Base-by-base conservation (phyloP, 495 filamentous ascomycete species). In the Podospora tetraspora region DNA sequence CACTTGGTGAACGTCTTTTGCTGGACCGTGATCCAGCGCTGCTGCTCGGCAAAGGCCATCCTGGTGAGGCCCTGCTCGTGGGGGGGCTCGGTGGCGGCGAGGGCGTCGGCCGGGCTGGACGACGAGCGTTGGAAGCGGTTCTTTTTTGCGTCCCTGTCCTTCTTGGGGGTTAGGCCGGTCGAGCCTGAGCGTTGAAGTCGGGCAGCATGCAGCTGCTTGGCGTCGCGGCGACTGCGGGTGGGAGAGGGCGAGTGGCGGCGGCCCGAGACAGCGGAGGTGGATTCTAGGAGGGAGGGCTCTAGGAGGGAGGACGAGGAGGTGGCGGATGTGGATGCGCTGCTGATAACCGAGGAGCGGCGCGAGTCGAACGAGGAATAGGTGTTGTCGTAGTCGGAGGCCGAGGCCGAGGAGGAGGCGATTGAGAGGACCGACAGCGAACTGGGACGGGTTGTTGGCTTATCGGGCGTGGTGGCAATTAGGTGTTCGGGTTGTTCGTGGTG, bases 1-100 rank as follows among this genome's bases (percentile, higher is more conserved):
- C 95, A 98, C 89, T 98, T 98, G 22, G 93, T 96, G 78, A 98
- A 98, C n/a, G 95, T 99, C 86, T 98, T 99, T 79, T 97, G 91
- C 82, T 98, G 94, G 75, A 97, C 94, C 74, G 89, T 92, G 75
- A 98, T 89, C 94, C 94, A 98, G 81, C 89, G 89, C 84, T 94
- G 91, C 83, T 97, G 86, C 72, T 84, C 82, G 67, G 80, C 78
- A 71, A 77, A 83, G 61, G 82, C 84, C 85, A 87, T 87, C 75
- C 79, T 86, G 73, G 68, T 76, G 60, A 77, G 69, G 64, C 73
- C 74, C 70, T 76, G 77, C 71, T 77, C 77, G 74, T 75, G 78
- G 72, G 73, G 78, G 68, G 79, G 74, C 70, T 76, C 67, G 72
- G 72, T 67, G 27, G 70, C 69, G 60, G 71, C 67, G 71, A 76